Percentiles rank a stretch among this genome's conserved stretches.
Conservation (phyloP, 345 rosid genomes). For the Boechera divaricarpa region DNA sequence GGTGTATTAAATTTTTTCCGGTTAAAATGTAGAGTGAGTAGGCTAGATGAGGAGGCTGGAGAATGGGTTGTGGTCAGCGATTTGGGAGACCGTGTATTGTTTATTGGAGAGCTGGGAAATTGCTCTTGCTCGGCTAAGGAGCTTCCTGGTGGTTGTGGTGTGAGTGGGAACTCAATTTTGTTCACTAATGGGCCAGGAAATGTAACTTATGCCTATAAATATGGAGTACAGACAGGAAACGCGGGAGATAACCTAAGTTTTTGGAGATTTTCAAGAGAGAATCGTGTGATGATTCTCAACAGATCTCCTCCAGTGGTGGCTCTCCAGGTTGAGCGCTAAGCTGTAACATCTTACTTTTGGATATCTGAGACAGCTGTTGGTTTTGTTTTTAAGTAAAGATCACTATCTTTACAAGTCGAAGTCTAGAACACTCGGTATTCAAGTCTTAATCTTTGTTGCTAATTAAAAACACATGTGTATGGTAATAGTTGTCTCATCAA, state of each 20-base stretch:
- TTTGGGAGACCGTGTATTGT: slow-evolving; percentile 21
- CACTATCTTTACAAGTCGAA: no score
- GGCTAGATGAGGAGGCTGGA: slow-evolving; percentile 12
- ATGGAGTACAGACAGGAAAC: background rate
- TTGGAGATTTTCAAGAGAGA: background rate
- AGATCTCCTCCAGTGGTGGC: background rate
- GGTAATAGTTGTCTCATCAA: background rate
- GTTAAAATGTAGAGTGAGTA: slow-evolving; percentile 16
- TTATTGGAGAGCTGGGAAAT: background rate
- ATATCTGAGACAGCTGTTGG: background rate
- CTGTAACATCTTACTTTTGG: background rate
- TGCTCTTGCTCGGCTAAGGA: background rate
- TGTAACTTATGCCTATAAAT: slow-evolving; percentile 1
- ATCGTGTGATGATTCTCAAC: background rate
- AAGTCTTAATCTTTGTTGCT: no score
- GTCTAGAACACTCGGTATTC: no score
- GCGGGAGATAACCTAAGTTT: background rate
- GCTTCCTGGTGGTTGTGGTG: slow-evolving; percentile 28
- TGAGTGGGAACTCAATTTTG: slow-evolving; percentile 24
- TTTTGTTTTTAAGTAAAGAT: background rate
- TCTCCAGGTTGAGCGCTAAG: background rate
- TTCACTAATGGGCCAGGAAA: background rate
- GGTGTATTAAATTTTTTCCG: background rate
- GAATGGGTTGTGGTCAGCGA: background rate
- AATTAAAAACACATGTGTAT: no score